Conservation (phyloP, 345 rosid species). For the Odontarrhena argentea region DNA sequence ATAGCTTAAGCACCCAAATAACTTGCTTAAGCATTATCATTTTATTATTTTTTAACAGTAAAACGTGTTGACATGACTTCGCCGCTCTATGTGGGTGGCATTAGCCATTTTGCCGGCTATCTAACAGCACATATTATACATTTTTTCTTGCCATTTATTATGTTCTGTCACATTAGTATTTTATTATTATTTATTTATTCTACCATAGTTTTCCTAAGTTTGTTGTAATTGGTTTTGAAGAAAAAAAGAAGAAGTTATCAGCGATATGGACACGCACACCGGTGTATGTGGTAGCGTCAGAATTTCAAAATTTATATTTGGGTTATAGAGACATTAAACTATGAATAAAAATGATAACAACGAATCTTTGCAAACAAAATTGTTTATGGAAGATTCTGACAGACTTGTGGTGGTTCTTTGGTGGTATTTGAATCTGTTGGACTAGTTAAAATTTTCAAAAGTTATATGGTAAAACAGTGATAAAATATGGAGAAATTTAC, state of each 20-base stretch:
- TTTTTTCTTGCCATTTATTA: conserved; percentile 14
- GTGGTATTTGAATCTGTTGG: background rate
- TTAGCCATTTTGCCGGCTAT: conserved; percentile 42
- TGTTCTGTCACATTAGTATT: conserved; percentile 19
- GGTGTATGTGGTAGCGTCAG: conserved; percentile 22
- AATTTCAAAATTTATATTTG: background rate
- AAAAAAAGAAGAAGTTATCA: background rate
- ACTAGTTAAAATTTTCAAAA: background rate
- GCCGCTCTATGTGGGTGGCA: conserved; percentile 42
- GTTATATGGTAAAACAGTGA: background rate
- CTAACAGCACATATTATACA: conserved; percentile 36
- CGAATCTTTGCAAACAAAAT: conserved; percentile 23
- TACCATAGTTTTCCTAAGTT: conserved; percentile 9
- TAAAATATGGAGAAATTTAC: too few species aligned
- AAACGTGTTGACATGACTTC: conserved; percentile 47
- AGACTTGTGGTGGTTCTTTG: conserved; percentile 8
- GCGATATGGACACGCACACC: conserved; percentile 19
- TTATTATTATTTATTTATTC: background rate
- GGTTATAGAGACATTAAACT: background rate
- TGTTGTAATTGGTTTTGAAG: background rate
- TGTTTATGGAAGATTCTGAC: conserved; percentile 30
- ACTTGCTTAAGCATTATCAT: conserved; percentile 25
- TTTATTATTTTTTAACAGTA: conserved; percentile 24
- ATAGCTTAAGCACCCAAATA: conserved; percentile 23
- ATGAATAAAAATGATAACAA: conserved; percentile 5